A percentile compares a stretch with the other conserved stretches of the same genome.
Evolutionary conservation across 352 stramenopile genomes (phyloP).

Genomic region (Halophytophthora polymorphica): DNA sequence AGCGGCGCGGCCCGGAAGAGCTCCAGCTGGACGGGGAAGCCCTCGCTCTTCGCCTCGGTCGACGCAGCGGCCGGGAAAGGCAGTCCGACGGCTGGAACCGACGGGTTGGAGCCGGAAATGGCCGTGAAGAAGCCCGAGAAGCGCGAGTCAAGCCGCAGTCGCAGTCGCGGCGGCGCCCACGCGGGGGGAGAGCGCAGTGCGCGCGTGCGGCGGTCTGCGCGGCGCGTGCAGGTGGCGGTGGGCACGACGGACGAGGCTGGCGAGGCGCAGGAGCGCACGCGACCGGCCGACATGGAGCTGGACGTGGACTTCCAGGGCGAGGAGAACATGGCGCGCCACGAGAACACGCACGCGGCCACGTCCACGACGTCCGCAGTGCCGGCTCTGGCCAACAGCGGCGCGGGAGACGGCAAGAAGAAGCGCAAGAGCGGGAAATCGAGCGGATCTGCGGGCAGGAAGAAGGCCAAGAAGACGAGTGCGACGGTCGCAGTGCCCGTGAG

Average conservation of each 20-base stretch:
- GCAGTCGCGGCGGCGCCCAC: not conserved
- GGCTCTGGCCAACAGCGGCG: constrained; percentile 2
- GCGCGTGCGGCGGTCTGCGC: constrained; percentile 10
- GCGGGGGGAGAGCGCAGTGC: no score
- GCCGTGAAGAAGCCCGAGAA: constrained; percentile 6
- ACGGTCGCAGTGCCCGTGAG: constrained; percentile 1
- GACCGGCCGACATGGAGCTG: constrained; percentile 55
- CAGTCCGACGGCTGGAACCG: no score
- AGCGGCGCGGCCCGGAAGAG: constrained; percentile 29
- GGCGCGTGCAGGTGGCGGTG: constrained; percentile 45
- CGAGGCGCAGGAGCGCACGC: constrained; percentile 33
- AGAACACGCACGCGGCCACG: no score
- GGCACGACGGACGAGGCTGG: constrained; percentile 48
- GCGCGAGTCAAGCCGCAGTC: not conserved
- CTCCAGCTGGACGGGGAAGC: constrained; percentile 51
- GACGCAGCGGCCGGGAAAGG: no score
- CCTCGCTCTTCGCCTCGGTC: constrained; percentile 33
- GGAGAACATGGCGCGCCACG: constrained; percentile 8
- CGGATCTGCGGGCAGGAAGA: not conserved
- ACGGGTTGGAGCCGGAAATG: constrained; percentile 9
- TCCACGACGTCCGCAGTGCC: no score
- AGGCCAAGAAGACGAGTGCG: constrained; percentile 16
- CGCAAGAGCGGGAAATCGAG: not conserved
- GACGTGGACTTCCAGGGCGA: constrained; percentile 46
- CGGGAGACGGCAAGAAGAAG: constrained; percentile 18